Base-by-base conservation (phyloP, 306 rosid species). In the Pyrus pyrifolia region DNA sequence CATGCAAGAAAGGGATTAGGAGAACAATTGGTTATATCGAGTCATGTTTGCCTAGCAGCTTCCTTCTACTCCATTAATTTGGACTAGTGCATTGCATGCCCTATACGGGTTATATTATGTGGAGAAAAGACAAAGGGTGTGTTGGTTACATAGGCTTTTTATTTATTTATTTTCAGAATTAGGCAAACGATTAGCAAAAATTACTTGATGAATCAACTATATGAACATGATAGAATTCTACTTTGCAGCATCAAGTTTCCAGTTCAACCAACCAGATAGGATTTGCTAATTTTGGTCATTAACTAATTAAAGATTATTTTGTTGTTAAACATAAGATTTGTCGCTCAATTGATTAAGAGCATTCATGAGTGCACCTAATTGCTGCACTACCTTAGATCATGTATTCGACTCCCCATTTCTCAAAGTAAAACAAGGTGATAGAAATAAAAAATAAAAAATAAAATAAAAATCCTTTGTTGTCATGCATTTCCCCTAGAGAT, bases 1-100 rank as follows among this genome's bases (percentile, higher is more conserved):
- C 66, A 33, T 72, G 66, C 76, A 72, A 72, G 66, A 55, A 72
- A 19, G 69, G 46, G 46, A 65, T 65, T 65, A 3, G 45, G 69
- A 33, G 69, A 65, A 19, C 0, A 65, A 65, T 65, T 65, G 25
- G 46, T 33, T 35, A 33, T 18, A 65, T 1, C 2, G 21, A 33
- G 46, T 65, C 69, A 31, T 35, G 30, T 31, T 65, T 12, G 5
- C 25, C 45, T 9, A 17, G 69, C 69, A 18, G 23, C 45, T 65
- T 42, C 25, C 23, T 15, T 7, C 38, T 65, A 21, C 69, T 65
- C 46, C 69, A 65, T 65, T 33, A 31, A 1, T 63, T 63, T 63
- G 42, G 42, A 4, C 46, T 4, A 1, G 69, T 33, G 69, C 69
- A 0, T 65, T 65, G 69, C 69, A 65, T 33, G 69, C 68, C 68